phyloP scores from a whole-genome alignment of 2,329 filamentous ascomycete species.

The Xylaria sp. region DNA sequence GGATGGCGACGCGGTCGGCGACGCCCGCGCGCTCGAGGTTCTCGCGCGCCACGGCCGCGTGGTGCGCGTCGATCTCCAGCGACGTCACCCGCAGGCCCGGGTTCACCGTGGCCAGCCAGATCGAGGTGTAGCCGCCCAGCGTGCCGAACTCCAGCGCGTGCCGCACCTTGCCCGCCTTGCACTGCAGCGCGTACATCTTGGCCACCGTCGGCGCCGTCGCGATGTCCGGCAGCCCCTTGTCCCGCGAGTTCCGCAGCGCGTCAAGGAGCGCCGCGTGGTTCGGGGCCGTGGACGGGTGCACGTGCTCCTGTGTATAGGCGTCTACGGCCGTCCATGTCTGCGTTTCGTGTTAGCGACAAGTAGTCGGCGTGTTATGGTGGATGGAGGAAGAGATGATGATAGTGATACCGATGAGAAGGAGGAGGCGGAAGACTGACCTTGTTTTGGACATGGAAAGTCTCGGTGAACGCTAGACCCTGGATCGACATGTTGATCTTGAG shows the following conservation, averaged over 20 bases:
- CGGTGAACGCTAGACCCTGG: slow-evolving; percentile 28
- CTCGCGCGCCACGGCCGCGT: slow-evolving; percentile 26
- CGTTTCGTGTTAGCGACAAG: slow-evolving; percentile 9
- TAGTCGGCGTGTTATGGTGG: neutral
- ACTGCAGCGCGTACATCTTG: slow-evolving; percentile 37
- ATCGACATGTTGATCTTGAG: slow-evolving; percentile 31
- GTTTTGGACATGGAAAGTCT: slow-evolving; percentile 26
- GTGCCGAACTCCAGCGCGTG: slow-evolving; percentile 39
- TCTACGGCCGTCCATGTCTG: slow-evolving; percentile 35
- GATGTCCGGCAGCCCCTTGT: slow-evolving; percentile 34
- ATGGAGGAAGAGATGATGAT: neutral
- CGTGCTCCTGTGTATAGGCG: slow-evolving; percentile 25
- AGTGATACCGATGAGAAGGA: too few relatives aligned
- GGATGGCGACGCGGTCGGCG: slow-evolving; percentile 29
- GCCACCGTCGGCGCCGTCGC: slow-evolving; percentile 26
- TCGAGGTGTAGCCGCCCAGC: slow-evolving; percentile 39
- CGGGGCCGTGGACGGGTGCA: slow-evolving; percentile 25
- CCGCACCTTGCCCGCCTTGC: slow-evolving; percentile 24
- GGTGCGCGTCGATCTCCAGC: slow-evolving; percentile 32
- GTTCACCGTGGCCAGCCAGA: slow-evolving; percentile 33
- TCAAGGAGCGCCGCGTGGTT: slow-evolving; percentile 29
- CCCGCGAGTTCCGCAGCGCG: slow-evolving; percentile 34
- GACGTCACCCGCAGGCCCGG: slow-evolving; percentile 31
- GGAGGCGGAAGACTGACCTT: slow-evolving; percentile 11
- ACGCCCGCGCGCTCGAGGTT: slow-evolving; percentile 34